phyloP scores from a whole-genome alignment of 352 stramenopile species.

The Globisporangium middletonii region DNA sequence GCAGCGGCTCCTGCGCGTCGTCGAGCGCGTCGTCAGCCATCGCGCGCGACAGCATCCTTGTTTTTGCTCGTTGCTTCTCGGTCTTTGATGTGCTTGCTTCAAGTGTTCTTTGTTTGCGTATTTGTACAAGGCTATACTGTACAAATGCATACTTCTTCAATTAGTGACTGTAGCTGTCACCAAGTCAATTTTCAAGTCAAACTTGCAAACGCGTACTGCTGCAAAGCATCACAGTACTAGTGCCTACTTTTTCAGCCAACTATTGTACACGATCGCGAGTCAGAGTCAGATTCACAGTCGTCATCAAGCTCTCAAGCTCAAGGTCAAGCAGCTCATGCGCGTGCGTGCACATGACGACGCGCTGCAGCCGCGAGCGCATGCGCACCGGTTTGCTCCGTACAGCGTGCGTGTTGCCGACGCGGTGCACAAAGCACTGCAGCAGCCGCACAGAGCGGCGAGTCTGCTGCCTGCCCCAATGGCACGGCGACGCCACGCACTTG shows the following conservation, averaged over 20 bases:
- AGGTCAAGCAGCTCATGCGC: background rate
- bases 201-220: no score
- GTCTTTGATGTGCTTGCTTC: background rate
- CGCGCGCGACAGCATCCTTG: conserved; percentile 9
- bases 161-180: no score
- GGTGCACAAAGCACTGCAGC: conserved; percentile 11
- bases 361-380: background rate
- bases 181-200: no score
- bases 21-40: conserved; percentile 13
- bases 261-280: no score
- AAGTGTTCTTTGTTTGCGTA: no score
- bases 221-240: no score
- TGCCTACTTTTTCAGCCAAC: no score
- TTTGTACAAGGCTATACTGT: no score
- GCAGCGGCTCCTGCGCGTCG: conserved; percentile 12
- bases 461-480: background rate
- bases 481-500: conserved; percentile 1
- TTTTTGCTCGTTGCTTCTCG: background rate
- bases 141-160: no score
- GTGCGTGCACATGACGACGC: no score
- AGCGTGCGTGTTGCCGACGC: background rate
- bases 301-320: no score
- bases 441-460: background rate
- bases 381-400: conserved; percentile 1
- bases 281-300: no score